Base-by-base conservation (phyloP, 768 basidiomycete genomes). In the Phlebiopsis flavidoalba region DNA sequence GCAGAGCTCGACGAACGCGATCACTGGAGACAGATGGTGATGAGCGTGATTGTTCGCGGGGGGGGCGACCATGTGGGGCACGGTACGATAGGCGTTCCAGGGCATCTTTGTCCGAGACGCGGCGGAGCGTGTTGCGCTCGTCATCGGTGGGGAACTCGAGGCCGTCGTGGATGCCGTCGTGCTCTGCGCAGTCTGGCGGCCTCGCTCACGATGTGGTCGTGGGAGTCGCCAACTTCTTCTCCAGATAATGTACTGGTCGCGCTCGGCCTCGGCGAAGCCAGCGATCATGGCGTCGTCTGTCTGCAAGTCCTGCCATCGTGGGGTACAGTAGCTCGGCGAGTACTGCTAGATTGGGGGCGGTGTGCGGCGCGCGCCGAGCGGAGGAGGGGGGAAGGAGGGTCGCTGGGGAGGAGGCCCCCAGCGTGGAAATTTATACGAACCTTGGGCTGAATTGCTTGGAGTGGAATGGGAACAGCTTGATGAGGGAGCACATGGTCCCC, bases 1-100 rank as follows among this genome's bases (percentile, higher is more conserved):
- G 3, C 85, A 86, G 46, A 88, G 71, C 69, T 90, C 88, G 33
- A 88, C 77, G 35, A 86, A 31, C 10, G 85, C 87, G 56, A 90
- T 86, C 56, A 86, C 85, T 87, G 56, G 11, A 51, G 24, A 15
- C 31, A 24, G 40, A 22, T 15, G 22, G 14, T 22, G 17, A 40
- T 63, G 7, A 63, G 59, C n/a, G 33, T 22, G 36, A 56, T 15
- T 5, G 19, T 53, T 40, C 60, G 35, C 49, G 22, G 54, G 5
- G 8, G 31, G 4, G 22, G n/a, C 21, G 50, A 56, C 15, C 37
- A 24, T n/a, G 22, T 21, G 5, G 15, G n/a, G 12, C 5, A 68
- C 69, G n/a, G 60, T 60, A 65, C 73, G 54, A 62, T 72, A 76
- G 10, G 73, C 70, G 17, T 62, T 64, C 65, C 70, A 67, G n/a